Conservation (phyloP, 371 early-diverging fungal genomes). For the Actinomucor elegans region DNA sequence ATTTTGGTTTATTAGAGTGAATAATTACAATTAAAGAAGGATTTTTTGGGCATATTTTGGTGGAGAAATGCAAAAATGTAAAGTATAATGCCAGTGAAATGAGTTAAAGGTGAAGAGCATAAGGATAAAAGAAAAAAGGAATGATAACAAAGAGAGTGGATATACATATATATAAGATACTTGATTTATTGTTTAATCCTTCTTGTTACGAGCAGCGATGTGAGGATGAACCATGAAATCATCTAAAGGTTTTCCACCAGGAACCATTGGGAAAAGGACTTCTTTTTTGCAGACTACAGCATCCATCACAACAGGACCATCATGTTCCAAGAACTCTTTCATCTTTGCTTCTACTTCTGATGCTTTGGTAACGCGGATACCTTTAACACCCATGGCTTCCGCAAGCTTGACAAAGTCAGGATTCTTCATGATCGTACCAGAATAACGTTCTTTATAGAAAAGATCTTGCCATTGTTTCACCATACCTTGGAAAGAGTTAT, state of each 20-base stretch:
- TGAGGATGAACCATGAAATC: constrained; percentile 72
- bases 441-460: constrained; percentile 94
- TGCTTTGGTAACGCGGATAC: constrained; percentile 78
- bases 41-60: background rate
- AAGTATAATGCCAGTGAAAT: background rate
- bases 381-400: constrained; percentile 92
- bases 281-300: constrained; percentile 88
- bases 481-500: constrained; percentile 99
- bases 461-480: constrained; percentile 99
- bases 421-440: constrained; percentile 92
- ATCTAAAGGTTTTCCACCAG: constrained; percentile 91
- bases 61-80: background rate
- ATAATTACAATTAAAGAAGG: constrained; percentile 3
- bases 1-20: background rate
- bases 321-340: constrained; percentile 83
- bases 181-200: constrained; percentile 7
- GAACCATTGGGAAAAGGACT: constrained; percentile 97
- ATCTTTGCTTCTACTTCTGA: constrained; percentile 88
- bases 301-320: constrained; percentile 91
- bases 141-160: background rate
- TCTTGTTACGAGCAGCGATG: constrained; percentile 22
- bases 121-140: background rate
- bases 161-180: background rate
- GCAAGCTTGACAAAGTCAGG: constrained; percentile 98
- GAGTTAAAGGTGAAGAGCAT: background rate